Conservation (phyloP, 169 alveolate genomes). For the Cryptosporidium parvum region DNA sequence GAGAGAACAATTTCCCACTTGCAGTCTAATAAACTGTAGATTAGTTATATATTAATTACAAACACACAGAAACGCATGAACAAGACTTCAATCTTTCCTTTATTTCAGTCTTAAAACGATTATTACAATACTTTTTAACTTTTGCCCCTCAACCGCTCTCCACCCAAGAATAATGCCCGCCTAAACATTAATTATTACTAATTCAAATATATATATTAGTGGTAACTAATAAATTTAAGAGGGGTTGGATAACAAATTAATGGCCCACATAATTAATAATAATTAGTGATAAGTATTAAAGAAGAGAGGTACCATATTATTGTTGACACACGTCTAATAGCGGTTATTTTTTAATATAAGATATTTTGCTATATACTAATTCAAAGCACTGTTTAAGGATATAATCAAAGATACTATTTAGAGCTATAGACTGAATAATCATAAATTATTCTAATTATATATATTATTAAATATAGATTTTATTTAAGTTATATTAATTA, state of each 20-base stretch:
- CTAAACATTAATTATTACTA: background rate
- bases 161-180: background rate
- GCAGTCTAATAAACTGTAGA: background rate
- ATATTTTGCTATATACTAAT: background rate
- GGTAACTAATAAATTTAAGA: background rate
- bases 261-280: conserved; percentile 6
- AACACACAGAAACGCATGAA: background rate
- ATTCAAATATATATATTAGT: too few relatives aligned
- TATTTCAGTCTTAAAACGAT: background rate
- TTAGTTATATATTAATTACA: background rate
- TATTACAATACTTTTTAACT: background rate
- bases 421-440: conserved; percentile 18
- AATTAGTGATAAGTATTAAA: background rate
- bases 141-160: background rate
- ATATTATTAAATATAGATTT: too few relatives aligned
- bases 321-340: conserved; percentile 20
- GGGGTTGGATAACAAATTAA: conserved; percentile 2
- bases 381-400: background rate
- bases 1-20: conserved; percentile 16
- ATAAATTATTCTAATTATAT: background rate
- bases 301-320: background rate
- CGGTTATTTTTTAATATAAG: background rate
- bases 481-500: too few relatives aligned
- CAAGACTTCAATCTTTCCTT: background rate
- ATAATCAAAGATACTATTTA: background rate